Base-by-base conservation (phyloP, 371 early-diverging fungal species). In the Mortierella sp. region DNA sequence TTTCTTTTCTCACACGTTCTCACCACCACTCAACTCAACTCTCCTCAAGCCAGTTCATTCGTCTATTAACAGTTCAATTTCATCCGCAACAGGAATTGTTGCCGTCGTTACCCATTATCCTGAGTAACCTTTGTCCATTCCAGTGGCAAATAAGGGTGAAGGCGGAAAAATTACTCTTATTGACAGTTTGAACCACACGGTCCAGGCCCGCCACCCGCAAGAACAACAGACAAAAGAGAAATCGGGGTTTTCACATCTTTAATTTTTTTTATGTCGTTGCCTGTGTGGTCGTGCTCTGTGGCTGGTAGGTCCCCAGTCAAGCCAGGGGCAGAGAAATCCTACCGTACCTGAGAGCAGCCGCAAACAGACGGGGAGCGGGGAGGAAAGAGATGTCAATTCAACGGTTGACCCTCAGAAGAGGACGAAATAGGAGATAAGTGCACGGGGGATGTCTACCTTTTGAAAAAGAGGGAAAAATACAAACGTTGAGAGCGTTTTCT, bases 401-500 rank as follows among this genome's bases (percentile, higher is more conserved):
- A 38, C 42, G 68, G 68, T 21, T 42, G 24, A 65, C 21, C 9
- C 6, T 2, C 0, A 28, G 10, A n/a, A 1, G 9, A 55, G 19
- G 31, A 16, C 63, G 1, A 63, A 63, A 63, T 31, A 31, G 63
- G 63, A 31, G 31, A 63, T 14, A 28, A 31, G 31, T 63, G 63
- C 34, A 31, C 63, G 31, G 34, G 60, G 34, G 63, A 19, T 34
- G 14, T 60, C 60, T 31, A 63, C 50, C 50, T 28, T 63, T 63
- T 31, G 31, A n/a, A 63, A 34, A 31, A 28, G 34, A 14, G 3
- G 11, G 31, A 31, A 63, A 16, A 63, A 19, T 16, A 34, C 42
- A 63, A 65, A 38, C 21, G 42, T 65, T 65, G 68, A 65, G 68
- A 65, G 68, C 68, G 38, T 65, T 19, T 38, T 38, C 21, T 38